Evolutionary conservation across 768 basidiomycete genomes (phyloP), one percentile per base, ranked within the genome.

Genomic region (Lactifluus subvellereus): DNA sequence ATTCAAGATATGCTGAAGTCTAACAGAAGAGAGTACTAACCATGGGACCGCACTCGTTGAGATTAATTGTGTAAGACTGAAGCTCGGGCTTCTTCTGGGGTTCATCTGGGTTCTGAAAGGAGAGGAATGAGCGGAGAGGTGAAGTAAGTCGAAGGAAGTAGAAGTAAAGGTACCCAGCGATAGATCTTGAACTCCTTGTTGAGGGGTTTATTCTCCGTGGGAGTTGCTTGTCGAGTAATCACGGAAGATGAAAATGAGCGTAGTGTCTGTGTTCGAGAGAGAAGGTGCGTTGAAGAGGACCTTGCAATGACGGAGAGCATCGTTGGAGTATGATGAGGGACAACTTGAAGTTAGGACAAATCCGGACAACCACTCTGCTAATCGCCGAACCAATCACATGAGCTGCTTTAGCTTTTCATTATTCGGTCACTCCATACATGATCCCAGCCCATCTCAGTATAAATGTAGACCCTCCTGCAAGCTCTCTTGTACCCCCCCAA

Each of bases 131-230:
- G 56, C 16, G 22, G 54, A 32, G 27, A 43, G 27, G 57, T 7
- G 52, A 27, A 20, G 13, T 5, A 11, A 50, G 37, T 20, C 52
- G 16, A 57, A 20, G 32, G n/a, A 47, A 9, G 27, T 27, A 22
- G 40, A n/a, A 18, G 16, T 14, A 32, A 27, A 79, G 84, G 65
- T 61, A 92, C 92, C 94, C 97, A 99, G 74, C 97, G 91, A 79
- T 99, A 99, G 68, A 99, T 94, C 82, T 95, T 91, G 82, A 99
- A 98, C 75, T 94, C 89, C 79, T 98, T 98, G 70, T 87, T 79
- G 68, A 89, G 72, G 18, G 83, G 83, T 0, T 85, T 84, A 74
- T 89, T 90, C 77, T 87, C 78, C 2, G 76, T 73, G 0, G 86
- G 84, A 3, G 83, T 80, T 27, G 82, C 75, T 69, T 74, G 74